Evolutionary conservation across 2,329 filamentous ascomycete genomes (phyloP).

Genomic region (Chrysoporthe puriensis): DNA sequence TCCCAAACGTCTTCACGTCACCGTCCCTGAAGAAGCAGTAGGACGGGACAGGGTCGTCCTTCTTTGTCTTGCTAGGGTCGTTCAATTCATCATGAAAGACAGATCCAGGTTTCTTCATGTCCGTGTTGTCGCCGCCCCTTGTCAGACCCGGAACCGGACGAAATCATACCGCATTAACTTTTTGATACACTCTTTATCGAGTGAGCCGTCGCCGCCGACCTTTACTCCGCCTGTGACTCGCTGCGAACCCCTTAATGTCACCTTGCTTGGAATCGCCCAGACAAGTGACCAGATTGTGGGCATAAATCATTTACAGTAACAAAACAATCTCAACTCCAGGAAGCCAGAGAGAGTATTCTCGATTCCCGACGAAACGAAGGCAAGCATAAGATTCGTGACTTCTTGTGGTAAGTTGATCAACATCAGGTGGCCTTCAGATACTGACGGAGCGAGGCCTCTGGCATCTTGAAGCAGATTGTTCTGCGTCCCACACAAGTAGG

Average conservation of each 20-base stretch:
- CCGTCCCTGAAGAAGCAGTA: conserved; percentile 12
- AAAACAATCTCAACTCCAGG: conserved; percentile 17
- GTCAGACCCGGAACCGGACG: conserved; percentile 12
- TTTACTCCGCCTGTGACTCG: conserved; percentile 14
- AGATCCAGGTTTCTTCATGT: conserved; percentile 15
- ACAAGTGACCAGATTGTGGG: not conserved
- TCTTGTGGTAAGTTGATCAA: not conserved
- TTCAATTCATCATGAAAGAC: conserved; percentile 20
- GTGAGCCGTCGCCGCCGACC: conserved; percentile 1
- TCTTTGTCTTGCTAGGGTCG: conserved; percentile 7
- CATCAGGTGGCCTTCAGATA: not conserved
- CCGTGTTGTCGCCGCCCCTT: conserved; percentile 12
- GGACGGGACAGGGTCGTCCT: conserved; percentile 6
- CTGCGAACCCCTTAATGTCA: conserved; percentile 3
- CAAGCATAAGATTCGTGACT: not conserved
- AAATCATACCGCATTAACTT: conserved; percentile 21
- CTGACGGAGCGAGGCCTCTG: not conserved
- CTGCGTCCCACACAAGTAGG: conserved; percentile 9
- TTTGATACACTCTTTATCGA: conserved; percentile 19
- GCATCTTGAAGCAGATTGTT: conserved; percentile 2
- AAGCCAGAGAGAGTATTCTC: not conserved
- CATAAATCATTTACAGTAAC: conserved; percentile 22
- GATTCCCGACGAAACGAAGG: not conserved
- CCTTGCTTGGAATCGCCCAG: not conserved
- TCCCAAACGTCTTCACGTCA: not conserved